phyloP scores from a whole-genome alignment of 768 basidiomycete genomes.

The Leccinum sublutescens region DNA sequence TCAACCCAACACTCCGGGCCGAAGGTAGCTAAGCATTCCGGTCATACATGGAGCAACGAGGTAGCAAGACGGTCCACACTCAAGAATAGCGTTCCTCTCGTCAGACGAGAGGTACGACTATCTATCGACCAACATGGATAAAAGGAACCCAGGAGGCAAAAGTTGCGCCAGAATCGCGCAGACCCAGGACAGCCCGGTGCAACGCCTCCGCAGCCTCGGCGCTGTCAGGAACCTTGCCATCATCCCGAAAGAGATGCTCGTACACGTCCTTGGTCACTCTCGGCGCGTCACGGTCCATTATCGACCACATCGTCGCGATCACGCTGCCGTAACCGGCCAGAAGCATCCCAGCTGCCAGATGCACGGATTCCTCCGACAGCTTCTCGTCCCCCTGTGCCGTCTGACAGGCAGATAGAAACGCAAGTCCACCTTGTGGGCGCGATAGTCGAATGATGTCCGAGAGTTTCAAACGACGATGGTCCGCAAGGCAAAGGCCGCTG shows the following conservation, averaged over 20 bases:
- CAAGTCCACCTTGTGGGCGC: background rate
- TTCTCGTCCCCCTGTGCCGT: background rate
- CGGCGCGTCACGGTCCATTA: background rate
- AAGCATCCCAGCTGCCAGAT: background rate
- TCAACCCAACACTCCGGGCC: slow-evolving; percentile 32
- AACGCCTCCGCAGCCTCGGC: background rate
- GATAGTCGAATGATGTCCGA: background rate
- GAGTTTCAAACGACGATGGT: background rate
- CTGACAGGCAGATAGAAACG: background rate
- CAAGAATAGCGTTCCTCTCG: too few species aligned
- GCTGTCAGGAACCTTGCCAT: background rate
- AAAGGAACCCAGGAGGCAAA: background rate
- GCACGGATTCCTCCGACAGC: background rate
- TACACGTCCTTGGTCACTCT: background rate
- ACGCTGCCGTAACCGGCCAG: background rate
- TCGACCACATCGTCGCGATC: background rate
- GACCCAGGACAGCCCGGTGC: background rate
- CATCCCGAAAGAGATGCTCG: background rate
- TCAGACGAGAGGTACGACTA: too few species aligned
- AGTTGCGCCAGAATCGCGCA: background rate
- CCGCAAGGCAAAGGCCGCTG: background rate
- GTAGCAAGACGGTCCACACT: background rate
- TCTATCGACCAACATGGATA: background rate
- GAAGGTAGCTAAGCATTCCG: slow-evolving; percentile 46
- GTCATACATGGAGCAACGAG: slow-evolving; percentile 42